These are phyloP conservation scores for Abrus pulchellus DNA, from an alignment of 306 rosid species.

Conservation along the genomic window DNA sequence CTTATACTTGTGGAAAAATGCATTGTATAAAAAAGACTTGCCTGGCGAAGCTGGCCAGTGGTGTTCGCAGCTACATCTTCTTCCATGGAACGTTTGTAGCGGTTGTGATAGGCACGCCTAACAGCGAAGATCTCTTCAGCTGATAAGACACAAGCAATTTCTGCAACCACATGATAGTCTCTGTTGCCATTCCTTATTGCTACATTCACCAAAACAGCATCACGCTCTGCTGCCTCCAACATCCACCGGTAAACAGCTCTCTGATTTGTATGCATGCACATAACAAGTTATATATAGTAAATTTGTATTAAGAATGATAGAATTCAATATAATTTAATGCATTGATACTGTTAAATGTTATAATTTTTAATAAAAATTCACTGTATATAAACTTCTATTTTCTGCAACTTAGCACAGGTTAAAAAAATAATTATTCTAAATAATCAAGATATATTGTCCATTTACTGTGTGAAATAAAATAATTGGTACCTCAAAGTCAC, in stretches of 20 bases:
- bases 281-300: too few relatives aligned
- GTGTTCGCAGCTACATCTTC: constrained; percentile 82
- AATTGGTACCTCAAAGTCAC: constrained; percentile 80
- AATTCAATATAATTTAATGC: too few relatives aligned
- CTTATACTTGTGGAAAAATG: too few relatives aligned
- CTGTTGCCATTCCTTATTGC: constrained; percentile 60
- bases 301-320: too few relatives aligned
- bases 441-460: too few relatives aligned
- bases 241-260: constrained; percentile 82
- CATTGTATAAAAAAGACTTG: constrained; percentile 17
- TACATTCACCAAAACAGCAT: constrained; percentile 77
- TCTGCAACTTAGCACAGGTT: too few relatives aligned
- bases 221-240: constrained; percentile 76
- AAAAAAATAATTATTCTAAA: too few relatives aligned
- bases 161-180: constrained; percentile 64
- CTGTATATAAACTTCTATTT: too few relatives aligned
- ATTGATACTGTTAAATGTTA: too few relatives aligned
- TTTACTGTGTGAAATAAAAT: not conserved
- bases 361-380: too few relatives aligned
- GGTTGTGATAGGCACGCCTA: constrained; percentile 76
- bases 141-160: constrained; percentile 64
- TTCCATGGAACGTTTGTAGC: constrained; percentile 82
- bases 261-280: constrained; percentile 41
- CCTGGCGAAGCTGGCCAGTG: constrained; percentile 81
- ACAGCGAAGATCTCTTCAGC: constrained; percentile 76